These are phyloP conservation scores for Blastobotrys elegans DNA, from an alignment of 1,139 yeast genomes.

Conservation along the genomic window DNA sequence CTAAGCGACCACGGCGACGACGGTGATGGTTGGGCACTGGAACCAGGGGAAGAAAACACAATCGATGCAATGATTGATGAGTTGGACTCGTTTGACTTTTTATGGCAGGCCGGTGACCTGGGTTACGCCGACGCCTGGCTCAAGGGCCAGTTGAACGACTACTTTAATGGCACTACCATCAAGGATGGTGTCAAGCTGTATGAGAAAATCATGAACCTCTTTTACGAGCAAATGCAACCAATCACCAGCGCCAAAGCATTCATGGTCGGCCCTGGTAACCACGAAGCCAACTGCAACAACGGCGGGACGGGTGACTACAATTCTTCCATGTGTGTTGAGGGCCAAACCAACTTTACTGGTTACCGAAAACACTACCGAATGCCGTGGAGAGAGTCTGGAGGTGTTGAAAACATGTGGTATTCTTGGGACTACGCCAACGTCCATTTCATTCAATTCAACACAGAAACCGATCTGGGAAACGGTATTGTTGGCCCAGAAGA, in stretches of 20 bases:
- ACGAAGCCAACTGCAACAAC: conserved; percentile 30
- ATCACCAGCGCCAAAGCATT: conserved; percentile 25
- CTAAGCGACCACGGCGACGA: conserved; percentile 18
- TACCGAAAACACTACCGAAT: conserved; percentile 24
- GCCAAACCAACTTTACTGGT: conserved; percentile 28
- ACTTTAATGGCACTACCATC: conserved; percentile 17
- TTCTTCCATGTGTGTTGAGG: conserved; percentile 21
- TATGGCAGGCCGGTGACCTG: conserved; percentile 32
- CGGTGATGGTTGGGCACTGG: conserved; percentile 16
- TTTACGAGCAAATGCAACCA: conserved; percentile 26
- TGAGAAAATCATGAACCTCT: conserved; percentile 24
- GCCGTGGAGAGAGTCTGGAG: conserved; percentile 26
- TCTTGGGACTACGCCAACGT: conserved; percentile 32
- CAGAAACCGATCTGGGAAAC: conserved; percentile 29
- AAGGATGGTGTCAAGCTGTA: conserved; percentile 18
- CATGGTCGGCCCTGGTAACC: conserved; percentile 33
- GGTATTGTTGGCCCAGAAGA: conserved; percentile 22
- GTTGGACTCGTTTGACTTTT: conserved; percentile 24
- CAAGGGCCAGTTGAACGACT: conserved; percentile 22
- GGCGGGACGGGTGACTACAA: conserved; percentile 25
- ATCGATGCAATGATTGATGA: conserved; percentile 25
- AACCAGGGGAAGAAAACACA: conserved; percentile 22
- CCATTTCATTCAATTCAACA: conserved; percentile 30
- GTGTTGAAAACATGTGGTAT: conserved; percentile 30
- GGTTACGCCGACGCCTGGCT: conserved; percentile 33